These are phyloP conservation scores for Mercurialis annua DNA, from an alignment of 345 rosid species.

Conservation along the genomic window DNA sequence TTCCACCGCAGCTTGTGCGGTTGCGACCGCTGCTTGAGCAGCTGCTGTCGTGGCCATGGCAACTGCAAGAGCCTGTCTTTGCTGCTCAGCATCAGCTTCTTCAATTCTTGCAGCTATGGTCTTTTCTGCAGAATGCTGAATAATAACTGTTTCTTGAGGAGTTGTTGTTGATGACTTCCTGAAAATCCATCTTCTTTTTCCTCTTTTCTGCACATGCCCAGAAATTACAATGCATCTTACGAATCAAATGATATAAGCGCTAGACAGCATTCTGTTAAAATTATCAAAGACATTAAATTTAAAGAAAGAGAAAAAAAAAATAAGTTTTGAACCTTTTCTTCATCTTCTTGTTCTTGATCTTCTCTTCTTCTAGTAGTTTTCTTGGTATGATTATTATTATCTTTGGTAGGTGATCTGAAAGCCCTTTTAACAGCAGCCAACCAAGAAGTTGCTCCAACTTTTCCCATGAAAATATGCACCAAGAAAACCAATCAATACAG, in stretches of 20 bases:
- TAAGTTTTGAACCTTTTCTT: conserved; percentile 37
- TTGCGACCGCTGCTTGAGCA: conserved; percentile 26
- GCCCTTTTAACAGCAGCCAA: conserved; percentile 26
- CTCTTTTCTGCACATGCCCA: conserved; percentile 18
- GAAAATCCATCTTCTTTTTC: conserved; percentile 27
- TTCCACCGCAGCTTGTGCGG: conserved; percentile 25
- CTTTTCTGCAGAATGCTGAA: conserved; percentile 31
- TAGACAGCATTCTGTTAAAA: not conserved
- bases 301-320: too few species aligned
- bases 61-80: conserved; percentile 21
- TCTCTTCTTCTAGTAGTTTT: conserved; percentile 30
- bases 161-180: conserved; percentile 10
- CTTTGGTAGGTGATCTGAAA: conserved; percentile 23
- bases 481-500: not conserved
- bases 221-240: not conserved
- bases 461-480: conserved; percentile 18
- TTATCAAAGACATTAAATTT: not conserved
- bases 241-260: not conserved
- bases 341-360: conserved; percentile 48
- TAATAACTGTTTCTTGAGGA: conserved; percentile 19
- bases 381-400: conserved; percentile 2
- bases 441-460: conserved; percentile 25
- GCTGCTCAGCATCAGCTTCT: conserved; percentile 17
- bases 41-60: conserved; percentile 29
- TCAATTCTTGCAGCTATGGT: conserved; percentile 15